Evolutionary conservation across 176 grass and related monocot species (phyloP).

Genomic region (Rhynchospora tenuis): DNA sequence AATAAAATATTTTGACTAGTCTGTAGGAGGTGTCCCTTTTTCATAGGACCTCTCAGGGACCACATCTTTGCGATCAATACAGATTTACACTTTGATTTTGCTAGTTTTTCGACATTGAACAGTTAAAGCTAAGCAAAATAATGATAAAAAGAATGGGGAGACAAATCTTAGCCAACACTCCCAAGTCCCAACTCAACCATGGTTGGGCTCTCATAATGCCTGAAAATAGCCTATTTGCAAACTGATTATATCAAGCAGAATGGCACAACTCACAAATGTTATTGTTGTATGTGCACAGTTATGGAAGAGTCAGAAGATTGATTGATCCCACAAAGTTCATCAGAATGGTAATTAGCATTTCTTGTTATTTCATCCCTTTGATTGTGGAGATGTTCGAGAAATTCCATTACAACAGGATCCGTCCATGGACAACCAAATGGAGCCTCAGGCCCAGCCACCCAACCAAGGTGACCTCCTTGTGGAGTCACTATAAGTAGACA

Average conservation of each 20-base stretch:
- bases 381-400: constrained; percentile 54
- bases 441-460: constrained; percentile 70
- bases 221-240: neutral
- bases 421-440: constrained; percentile 90
- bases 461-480: constrained; percentile 90
- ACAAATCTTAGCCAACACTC: neutral
- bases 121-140: neutral
- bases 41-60: neutral
- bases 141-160: neutral
- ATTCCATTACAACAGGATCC: constrained; percentile 91
- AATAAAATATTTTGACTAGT: constrained; percentile 9
- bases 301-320: constrained; percentile 28
- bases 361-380: constrained; percentile 35
- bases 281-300: constrained; percentile 40
- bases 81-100: neutral
- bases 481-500: constrained; percentile 88
- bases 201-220: neutral
- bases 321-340: constrained; percentile 25
- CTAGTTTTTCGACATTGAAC: neutral
- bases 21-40: neutral
- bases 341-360: constrained; percentile 12
- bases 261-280: neutral
- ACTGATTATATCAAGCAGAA: neutral
- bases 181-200: neutral
- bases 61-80: neutral